Evolutionary conservation across 331 rosid species (phyloP).

Genomic region (Dryas integrifolia): DNA sequence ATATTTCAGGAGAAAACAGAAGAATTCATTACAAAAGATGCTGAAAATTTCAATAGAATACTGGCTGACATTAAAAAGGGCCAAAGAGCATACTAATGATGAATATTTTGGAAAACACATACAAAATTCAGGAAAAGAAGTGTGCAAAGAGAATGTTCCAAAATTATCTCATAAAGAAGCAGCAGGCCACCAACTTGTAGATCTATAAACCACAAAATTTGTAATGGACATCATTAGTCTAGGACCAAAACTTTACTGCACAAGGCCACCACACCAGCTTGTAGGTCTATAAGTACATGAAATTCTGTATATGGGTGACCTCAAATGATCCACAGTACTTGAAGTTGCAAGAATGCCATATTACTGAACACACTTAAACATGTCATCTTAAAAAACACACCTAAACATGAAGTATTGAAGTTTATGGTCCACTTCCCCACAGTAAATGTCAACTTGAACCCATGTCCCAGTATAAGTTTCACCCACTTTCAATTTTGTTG

Average conservation of each 20-base stretch:
- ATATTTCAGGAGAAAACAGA: constrained; percentile 13
- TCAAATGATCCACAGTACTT: too few species aligned
- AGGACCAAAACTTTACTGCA: too few species aligned
- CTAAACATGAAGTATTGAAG: not conserved
- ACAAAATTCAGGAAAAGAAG: not conserved
- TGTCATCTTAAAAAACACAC: not conserved
- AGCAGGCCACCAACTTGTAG: too few species aligned
- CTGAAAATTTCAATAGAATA: not conserved
- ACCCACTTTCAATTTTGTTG: not conserved
- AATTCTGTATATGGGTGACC: too few species aligned
- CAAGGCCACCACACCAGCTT: too few species aligned
- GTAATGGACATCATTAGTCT: too few species aligned
- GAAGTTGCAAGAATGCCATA: not conserved
- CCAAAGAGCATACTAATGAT: not conserved
- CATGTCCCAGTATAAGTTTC: not conserved
- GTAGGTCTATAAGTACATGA: too few species aligned
- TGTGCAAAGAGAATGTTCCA: too few species aligned
- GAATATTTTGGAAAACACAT: too few species aligned
- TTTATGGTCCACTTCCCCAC: not conserved
- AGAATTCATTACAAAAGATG: not conserved
- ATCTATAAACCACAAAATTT: too few species aligned
- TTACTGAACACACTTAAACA: not conserved
- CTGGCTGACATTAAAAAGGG: not conserved
- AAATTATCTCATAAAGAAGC: too few species aligned
- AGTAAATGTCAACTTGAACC: constrained; percentile 4